Conservation (phyloP, 1,139 yeast genomes). For the Kodamaea sp. region DNA sequence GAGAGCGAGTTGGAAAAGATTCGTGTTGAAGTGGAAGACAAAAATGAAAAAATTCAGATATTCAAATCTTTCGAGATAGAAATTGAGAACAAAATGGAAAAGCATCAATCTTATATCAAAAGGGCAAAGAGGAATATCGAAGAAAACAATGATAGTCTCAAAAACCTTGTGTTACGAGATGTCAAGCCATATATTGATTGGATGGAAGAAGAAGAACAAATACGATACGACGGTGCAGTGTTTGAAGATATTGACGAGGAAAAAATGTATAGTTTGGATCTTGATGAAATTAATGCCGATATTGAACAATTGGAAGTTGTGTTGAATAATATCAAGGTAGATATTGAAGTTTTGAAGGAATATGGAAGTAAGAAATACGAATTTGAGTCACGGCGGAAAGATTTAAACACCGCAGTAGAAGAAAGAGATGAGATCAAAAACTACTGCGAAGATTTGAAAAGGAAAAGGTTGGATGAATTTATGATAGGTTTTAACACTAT, state of each 20-base stretch:
- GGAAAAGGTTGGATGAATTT: slow-evolving; percentile 78
- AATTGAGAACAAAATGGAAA: slow-evolving; percentile 61
- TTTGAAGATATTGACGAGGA: slow-evolving; percentile 48
- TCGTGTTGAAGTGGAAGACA: slow-evolving; percentile 47
- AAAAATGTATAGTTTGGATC: slow-evolving; percentile 50
- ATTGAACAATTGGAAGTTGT: slow-evolving; percentile 55
- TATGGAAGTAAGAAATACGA: slow-evolving; percentile 68
- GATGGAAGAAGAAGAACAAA: slow-evolving; percentile 41
- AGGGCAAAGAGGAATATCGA: slow-evolving; percentile 40
- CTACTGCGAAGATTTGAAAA: slow-evolving; percentile 65
- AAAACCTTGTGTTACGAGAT: slow-evolving; percentile 48
- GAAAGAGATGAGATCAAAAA: slow-evolving; percentile 64
- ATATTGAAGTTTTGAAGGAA: slow-evolving; percentile 72
- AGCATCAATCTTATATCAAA: slow-evolving; percentile 41
- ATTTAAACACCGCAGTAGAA: slow-evolving; percentile 63
- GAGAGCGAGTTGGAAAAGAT: slow-evolving; percentile 36
- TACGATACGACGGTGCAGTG: slow-evolving; percentile 31
- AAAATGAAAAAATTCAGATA: slow-evolving; percentile 53
- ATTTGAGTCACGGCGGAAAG: slow-evolving; percentile 57
- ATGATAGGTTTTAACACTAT: slow-evolving; percentile 89
- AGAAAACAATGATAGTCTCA: slow-evolving; percentile 36
- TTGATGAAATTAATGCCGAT: slow-evolving; percentile 48
- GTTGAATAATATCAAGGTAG: slow-evolving; percentile 58
- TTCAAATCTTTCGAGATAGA: slow-evolving; percentile 71
- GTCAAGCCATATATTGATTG: slow-evolving; percentile 47